A percentile compares a stretch with the other conserved stretches of the same genome.
These are phyloP conservation scores for Sporothrix luriei DNA, from an alignment of 2,329 filamentous ascomycete species.

Conservation along the genomic window DNA sequence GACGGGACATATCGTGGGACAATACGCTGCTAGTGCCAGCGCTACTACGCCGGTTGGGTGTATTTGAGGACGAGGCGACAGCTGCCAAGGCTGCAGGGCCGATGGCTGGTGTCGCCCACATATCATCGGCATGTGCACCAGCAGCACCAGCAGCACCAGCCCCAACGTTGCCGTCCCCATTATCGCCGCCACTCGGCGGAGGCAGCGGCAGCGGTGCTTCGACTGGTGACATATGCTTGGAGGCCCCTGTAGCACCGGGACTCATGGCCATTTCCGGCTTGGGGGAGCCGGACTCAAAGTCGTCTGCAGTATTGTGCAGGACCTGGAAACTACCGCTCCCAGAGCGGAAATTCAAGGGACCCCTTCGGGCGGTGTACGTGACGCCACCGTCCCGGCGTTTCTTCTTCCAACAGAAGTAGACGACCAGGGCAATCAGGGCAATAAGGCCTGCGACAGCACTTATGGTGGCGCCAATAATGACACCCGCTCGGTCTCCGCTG, in stretches of 20 bases:
- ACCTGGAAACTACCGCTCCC: slow-evolving; percentile 44
- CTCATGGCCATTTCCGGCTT: slow-evolving; percentile 30
- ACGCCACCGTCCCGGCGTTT: slow-evolving; percentile 42
- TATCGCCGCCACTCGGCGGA: slow-evolving; percentile 28
- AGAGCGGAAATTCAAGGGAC: slow-evolving; percentile 29
- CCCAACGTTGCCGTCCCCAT: neutral
- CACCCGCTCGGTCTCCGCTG: slow-evolving; percentile 46
- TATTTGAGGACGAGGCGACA: neutral
- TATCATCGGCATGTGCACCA: neutral
- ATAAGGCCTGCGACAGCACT: slow-evolving; percentile 54
- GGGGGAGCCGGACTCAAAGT: slow-evolving; percentile 40
- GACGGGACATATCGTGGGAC: slow-evolving; percentile 31
- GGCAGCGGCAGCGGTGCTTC: slow-evolving; percentile 29
- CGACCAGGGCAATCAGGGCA: slow-evolving; percentile 47
- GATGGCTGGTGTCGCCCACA: slow-evolving; percentile 24
- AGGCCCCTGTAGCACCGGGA: slow-evolving; percentile 6
- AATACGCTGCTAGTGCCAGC: slow-evolving; percentile 4
- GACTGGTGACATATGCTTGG: slow-evolving; percentile 23
- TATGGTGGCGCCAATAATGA: slow-evolving; percentile 58
- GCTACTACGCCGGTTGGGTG: slow-evolving; percentile 8
- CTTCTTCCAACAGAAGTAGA: slow-evolving; percentile 50
- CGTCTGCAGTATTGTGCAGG: slow-evolving; percentile 44
- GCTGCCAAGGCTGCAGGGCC: slow-evolving; percentile 25
- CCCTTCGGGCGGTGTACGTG: neutral
- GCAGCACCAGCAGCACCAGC: too few relatives aligned